These are phyloP conservation scores for Cinnamomum chago DNA, from an alignment of 164 flowering plant species.

Conservation along the genomic window DNA sequence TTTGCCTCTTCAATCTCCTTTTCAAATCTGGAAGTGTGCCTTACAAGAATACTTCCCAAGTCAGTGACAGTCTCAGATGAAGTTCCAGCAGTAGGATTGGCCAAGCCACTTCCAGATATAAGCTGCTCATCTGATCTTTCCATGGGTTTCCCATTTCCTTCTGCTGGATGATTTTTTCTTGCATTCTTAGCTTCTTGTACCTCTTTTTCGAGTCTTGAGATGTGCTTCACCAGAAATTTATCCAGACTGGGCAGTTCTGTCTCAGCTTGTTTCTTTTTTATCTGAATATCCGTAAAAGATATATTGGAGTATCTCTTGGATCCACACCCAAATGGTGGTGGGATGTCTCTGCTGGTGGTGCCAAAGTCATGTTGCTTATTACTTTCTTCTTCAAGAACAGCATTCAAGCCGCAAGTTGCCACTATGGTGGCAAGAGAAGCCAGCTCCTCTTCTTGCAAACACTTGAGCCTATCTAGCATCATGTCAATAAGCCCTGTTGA, in stretches of 20 bases:
- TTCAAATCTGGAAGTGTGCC: slow-evolving; percentile 58
- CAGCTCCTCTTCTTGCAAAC: slow-evolving; percentile 76
- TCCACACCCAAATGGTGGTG: slow-evolving; percentile 18
- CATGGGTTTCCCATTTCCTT: slow-evolving; percentile 15
- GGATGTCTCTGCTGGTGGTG: slow-evolving; percentile 18
- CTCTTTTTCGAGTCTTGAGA: slow-evolving; percentile 81
- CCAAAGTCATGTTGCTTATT: slow-evolving; percentile 30
- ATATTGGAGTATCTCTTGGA: slow-evolving; percentile 14
- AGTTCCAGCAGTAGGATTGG: neutral
- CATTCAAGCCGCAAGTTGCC: slow-evolving; percentile 93
- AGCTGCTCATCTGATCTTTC: slow-evolving; percentile 6
- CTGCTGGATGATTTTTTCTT: slow-evolving; percentile 26
- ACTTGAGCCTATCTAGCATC: slow-evolving; percentile 76
- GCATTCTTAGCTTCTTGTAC: slow-evolving; percentile 71
- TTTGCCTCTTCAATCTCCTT: slow-evolving; percentile 57
- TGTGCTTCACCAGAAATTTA: slow-evolving; percentile 77
- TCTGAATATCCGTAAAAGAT: slow-evolving; percentile 16
- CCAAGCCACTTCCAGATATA: neutral
- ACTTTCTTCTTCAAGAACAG: slow-evolving; percentile 60
- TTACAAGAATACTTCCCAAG: slow-evolving; percentile 52
- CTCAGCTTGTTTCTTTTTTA: slow-evolving; percentile 30
- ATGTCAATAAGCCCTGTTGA: slow-evolving; percentile 46
- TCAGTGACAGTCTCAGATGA: slow-evolving; percentile 31
- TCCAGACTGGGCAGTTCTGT: slow-evolving; percentile 71
- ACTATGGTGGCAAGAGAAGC: slow-evolving; percentile 92